Conservation (phyloP, 2,329 filamentous ascomycete species). For the Scopulariopsis brevicaulis region DNA sequence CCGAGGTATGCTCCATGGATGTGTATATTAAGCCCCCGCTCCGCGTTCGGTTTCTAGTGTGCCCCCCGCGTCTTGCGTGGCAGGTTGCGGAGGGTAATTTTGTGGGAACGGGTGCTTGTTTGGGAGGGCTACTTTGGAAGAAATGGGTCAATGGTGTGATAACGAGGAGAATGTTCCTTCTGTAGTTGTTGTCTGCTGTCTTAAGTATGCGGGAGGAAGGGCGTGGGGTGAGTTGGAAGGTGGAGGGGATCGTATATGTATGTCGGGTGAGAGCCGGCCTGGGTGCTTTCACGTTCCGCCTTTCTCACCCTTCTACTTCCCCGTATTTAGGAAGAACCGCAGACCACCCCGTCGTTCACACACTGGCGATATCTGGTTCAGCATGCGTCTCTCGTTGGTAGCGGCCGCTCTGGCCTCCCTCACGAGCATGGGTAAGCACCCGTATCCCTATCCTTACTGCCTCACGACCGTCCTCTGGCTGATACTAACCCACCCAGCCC, state of each 20-base stretch:
- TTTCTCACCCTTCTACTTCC: background rate
- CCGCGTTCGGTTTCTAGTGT: background rate
- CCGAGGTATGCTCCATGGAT: background rate
- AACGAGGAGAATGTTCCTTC: background rate
- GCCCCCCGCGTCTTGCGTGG: too few species aligned
- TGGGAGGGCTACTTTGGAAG: conserved; percentile 1
- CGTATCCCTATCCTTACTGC: background rate
- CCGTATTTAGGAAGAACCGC: background rate
- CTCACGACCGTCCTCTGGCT: background rate
- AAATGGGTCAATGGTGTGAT: background rate
- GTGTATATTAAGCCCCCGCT: background rate
- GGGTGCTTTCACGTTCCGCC: background rate
- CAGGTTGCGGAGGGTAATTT: background rate
- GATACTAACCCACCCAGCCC: background rate
- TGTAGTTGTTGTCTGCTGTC: background rate
- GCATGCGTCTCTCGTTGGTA: background rate
- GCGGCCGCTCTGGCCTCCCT: background rate
- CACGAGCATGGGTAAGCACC: background rate
- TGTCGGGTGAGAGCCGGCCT: background rate
- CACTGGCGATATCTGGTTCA: background rate
- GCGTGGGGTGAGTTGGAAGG: background rate
- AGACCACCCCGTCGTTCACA: background rate
- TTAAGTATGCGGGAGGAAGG: background rate
- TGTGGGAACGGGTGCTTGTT: background rate
- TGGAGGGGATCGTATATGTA: background rate